Percentiles rank a stretch among this genome's conserved stretches.
Conservation (phyloP, 208 protist species). For the Trypanosoma rangeli region DNA sequence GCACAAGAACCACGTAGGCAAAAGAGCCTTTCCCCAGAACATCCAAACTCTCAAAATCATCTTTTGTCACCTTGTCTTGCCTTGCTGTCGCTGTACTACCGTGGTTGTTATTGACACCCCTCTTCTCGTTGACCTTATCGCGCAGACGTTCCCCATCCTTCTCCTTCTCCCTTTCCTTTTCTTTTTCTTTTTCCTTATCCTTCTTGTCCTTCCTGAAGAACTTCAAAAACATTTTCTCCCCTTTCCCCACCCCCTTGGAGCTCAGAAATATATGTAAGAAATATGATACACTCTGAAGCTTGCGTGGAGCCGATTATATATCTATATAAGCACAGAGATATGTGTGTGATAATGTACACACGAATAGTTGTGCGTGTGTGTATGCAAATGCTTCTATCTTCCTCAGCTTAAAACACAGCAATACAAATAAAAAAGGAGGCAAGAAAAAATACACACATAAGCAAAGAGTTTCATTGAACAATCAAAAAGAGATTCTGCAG, state of each 20-base stretch:
- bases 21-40: conserved; percentile 95
- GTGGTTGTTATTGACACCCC: conserved; percentile 30
- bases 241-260: background rate
- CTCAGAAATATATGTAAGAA: background rate
- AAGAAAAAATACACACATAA: background rate
- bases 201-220: conserved; percentile 90
- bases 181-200: conserved; percentile 66
- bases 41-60: conserved; percentile 92
- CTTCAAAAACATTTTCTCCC: conserved; percentile 73
- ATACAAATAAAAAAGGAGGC: conserved; percentile 7
- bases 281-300: background rate
- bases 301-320: background rate
- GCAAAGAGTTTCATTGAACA: background rate
- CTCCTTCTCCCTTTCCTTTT: conserved; percentile 22
- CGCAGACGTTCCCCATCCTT: conserved; percentile 42
- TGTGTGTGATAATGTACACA: background rate
- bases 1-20: conserved; percentile 94
- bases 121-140: conserved; percentile 28
- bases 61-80: conserved; percentile 86
- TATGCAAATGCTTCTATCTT: background rate
- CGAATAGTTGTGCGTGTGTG: background rate
- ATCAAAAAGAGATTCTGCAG: background rate
- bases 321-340: background rate
- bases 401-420: background rate
- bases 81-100: conserved; percentile 17